phyloP scores from a whole-genome alignment of 495 filamentous ascomycete genomes.

The Penicillium lagena region DNA sequence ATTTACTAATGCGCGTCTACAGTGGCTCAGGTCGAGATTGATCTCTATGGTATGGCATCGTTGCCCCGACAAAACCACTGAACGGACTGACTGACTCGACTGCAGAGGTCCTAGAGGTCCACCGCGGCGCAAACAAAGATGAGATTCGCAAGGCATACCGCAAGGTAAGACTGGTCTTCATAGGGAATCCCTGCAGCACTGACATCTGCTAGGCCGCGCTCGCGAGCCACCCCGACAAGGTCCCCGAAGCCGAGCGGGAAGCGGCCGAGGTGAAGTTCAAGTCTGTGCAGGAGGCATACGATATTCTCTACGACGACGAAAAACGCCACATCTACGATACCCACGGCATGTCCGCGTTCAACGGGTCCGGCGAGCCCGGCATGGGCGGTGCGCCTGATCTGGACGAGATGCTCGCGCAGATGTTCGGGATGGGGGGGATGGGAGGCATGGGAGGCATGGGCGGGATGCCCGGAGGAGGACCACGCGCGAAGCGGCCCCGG shows the following conservation, averaged over 20 bases:
- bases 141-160: conserved; percentile 97
- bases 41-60: conserved; percentile 40
- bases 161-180: conserved; percentile 53
- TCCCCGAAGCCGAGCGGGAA: conserved; percentile 75
- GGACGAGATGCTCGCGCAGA: conserved; percentile 5
- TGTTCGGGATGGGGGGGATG: conserved; percentile 50
- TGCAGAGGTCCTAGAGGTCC: conserved; percentile 70
- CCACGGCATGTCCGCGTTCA: conserved; percentile 94
- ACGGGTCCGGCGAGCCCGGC: conserved; percentile 55
- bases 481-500: conserved; percentile 51
- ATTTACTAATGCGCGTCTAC: conserved; percentile 10
- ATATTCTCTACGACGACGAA: conserved; percentile 93
- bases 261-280: conserved; percentile 89
- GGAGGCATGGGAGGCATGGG: conserved; percentile 49
- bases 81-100: conserved; percentile 8
- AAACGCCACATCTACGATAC: conserved; percentile 87
- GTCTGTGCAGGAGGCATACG: conserved; percentile 84
- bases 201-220: conserved; percentile 63
- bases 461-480: conserved; percentile 40
- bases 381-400: conserved; percentile 47
- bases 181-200: conserved; percentile 3
- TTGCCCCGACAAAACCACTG: neutral
- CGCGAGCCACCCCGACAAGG: conserved; percentile 90
- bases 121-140: conserved; percentile 61
- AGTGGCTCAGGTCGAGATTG: conserved; percentile 34